Evolutionary conservation across 2,329 filamentous ascomycete species (phyloP), one percentile per base, ranked within the genome.

Genomic region (Cercospora beticola): DNA sequence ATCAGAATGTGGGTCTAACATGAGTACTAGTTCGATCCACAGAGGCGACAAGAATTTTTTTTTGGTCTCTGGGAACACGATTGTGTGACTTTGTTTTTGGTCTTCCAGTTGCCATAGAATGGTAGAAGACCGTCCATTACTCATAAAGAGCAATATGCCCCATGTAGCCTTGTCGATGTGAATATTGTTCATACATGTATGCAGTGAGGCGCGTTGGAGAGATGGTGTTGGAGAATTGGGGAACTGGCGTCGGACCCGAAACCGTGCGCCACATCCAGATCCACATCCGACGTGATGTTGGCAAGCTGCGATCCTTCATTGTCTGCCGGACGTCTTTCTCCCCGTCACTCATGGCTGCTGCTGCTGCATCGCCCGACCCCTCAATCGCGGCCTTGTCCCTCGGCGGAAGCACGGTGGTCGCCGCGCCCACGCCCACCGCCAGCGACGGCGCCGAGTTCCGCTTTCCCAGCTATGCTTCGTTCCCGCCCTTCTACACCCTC

Each of bases 401-500:
- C 43, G 59, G 56, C 26, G 66, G 62, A 23, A 64, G 43, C 33
- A 66, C 61, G 21, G 31, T 40, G 21, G 23, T 26, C 61, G 28
- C 49, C 33, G 36, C 58, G 18, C 23, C 43, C 66, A 14, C 58
- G 18, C 23, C 43, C 66, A 14, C 28, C 49, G 31, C 36, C 23
- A 30, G 9, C 68, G 61, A 57, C 49, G 49, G 60, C 5, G 36
- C 36, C 30, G 57, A 46, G 14, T 84, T 83, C 78, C 64, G 69
- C 68, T 82, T 82, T 73, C 82, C 83, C 40, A 77, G 81, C 9
- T 82, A 83, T 79, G 91, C 93, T 85, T 83, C 84, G 82, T 94
- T 93, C 83, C 92, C 92, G 0, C 90, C 92, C 77, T 94, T 95
- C 89, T 95, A 92, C 87, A 93, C 91, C 66, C 88, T 88, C 65